A percentile compares a stretch with the other conserved stretches of the same genome.
Evolutionary conservation across 2,329 filamentous ascomycete species (phyloP).

Genomic region (Cercospora sojina): DNA sequence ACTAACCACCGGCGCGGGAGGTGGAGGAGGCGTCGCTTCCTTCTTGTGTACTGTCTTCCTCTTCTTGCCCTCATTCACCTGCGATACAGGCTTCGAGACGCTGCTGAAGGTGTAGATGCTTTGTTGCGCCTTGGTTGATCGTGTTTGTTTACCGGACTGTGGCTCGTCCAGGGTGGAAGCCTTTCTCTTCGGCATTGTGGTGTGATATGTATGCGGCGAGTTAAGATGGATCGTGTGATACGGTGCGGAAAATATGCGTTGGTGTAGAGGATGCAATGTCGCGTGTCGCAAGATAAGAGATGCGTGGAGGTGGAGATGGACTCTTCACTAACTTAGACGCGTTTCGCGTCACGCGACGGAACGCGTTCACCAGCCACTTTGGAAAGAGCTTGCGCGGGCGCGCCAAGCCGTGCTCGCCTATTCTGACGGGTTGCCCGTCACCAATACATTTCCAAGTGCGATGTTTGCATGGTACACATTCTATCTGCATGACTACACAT

Average conservation of each 20-base stretch:
- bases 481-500: neutral
- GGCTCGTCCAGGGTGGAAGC: slow-evolving; percentile 25
- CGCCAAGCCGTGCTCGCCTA: neutral
- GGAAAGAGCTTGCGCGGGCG: neutral
- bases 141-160: slow-evolving; percentile 29
- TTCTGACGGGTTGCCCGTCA: neutral
- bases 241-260: slow-evolving; percentile 13
- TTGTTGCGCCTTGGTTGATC: slow-evolving; percentile 22
- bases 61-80: slow-evolving; percentile 25
- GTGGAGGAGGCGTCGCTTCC: slow-evolving; percentile 22
- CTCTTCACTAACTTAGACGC: neutral
- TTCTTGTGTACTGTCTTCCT: slow-evolving; percentile 25
- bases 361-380: too few relatives aligned
- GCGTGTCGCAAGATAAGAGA: neutral
- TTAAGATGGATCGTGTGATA: slow-evolving; percentile 24
- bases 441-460: neutral
- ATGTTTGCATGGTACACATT: neutral
- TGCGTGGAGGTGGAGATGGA: neutral
- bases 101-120: slow-evolving; percentile 30
- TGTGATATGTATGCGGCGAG: slow-evolving; percentile 58
- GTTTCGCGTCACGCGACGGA: neutral
- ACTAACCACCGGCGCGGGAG: neutral
- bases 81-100: slow-evolving; percentile 22
- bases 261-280: slow-evolving; percentile 11
- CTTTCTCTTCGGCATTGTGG: slow-evolving; percentile 36